phyloP scores from a whole-genome alignment of 78 protist species.

The Dictyostelium capitatum region DNA sequence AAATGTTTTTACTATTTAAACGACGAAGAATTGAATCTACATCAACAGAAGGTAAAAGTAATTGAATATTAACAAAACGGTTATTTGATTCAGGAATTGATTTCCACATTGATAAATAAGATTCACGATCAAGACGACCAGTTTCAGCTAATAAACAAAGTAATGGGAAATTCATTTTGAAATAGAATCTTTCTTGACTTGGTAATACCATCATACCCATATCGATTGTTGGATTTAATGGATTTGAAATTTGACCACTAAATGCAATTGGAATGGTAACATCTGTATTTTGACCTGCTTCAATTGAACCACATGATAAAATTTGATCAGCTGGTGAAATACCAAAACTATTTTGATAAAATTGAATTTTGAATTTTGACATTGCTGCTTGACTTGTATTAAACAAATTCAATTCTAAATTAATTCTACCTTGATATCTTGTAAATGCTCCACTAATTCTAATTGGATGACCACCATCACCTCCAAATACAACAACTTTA shows the following conservation, averaged over 20 bases:
- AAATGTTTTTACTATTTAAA: conserved; percentile 29
- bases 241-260: conserved; percentile 4
- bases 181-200: conserved; percentile 69
- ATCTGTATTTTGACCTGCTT: conserved; percentile 31
- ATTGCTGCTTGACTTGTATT: conserved; percentile 31
- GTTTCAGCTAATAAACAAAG: conserved; percentile 26
- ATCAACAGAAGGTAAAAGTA: conserved; percentile 26
- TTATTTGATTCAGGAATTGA: conserved; percentile 67
- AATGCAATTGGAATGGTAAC: conserved; percentile 41
- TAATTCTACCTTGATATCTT: conserved; percentile 67
- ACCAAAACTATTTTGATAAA: conserved; percentile 81
- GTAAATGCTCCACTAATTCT: conserved; percentile 71
- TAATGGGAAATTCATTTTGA: conserved; percentile 68
- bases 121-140: conserved; percentile 72
- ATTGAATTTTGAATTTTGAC: conserved; percentile 78
- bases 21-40: conserved; percentile 32
- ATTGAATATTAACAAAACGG: conserved; percentile 44
- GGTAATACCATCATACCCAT: conserved; percentile 75
- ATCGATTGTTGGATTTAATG: conserved; percentile 49
- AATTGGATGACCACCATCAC: conserved; percentile 51
- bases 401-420: conserved; percentile 54
- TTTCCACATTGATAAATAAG: conserved; percentile 73
- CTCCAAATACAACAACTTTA: conserved; percentile 46
- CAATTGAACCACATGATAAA: conserved; percentile 54
- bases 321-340: conserved; percentile 70